Evolutionary conservation across 2,329 filamentous ascomycete genomes (phyloP).

Genomic region (Trichophaea hybrida): DNA sequence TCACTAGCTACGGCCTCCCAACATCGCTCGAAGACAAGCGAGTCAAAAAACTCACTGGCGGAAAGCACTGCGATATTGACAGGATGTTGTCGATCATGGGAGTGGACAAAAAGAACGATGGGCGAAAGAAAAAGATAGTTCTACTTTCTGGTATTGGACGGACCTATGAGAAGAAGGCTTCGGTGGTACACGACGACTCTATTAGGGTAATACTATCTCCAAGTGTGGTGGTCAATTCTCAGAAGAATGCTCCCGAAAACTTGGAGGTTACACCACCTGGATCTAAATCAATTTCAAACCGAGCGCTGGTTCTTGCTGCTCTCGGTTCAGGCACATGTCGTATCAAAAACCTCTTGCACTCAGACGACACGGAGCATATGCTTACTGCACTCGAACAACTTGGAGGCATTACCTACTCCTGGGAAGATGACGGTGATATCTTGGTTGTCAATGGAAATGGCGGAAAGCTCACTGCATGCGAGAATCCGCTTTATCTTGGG

Average conservation of each 20-base stretch:
- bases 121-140: constrained; percentile 88
- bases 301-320: constrained; percentile 83
- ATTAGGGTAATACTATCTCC: constrained; percentile 74
- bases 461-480: constrained; percentile 64
- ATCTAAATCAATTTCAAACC: constrained; percentile 95
- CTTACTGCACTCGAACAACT: constrained; percentile 75
- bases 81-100: constrained; percentile 83
- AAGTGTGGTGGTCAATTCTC: constrained; percentile 47
- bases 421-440: constrained; percentile 88
- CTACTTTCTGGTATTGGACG: constrained; percentile 79
- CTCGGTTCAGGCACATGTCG: constrained; percentile 73
- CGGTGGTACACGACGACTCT: constrained; percentile 69
- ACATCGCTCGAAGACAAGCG: constrained; percentile 72
- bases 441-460: constrained; percentile 81
- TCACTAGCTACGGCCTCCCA: constrained; percentile 83
- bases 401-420: constrained; percentile 74
- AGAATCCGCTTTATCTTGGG: constrained; percentile 72
- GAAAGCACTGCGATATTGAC: constrained; percentile 77
- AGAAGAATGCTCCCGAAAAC: constrained; percentile 43
- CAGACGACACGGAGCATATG: constrained; percentile 96
- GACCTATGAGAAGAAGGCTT: constrained; percentile 76
- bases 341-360: constrained; percentile 85
- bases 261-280: constrained; percentile 77
- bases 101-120: constrained; percentile 97
- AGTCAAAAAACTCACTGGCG: constrained; percentile 66